These are phyloP conservation scores for Alternaria metachromatica DNA, from an alignment of 2,329 filamentous ascomycete species.

Conservation along the genomic window DNA sequence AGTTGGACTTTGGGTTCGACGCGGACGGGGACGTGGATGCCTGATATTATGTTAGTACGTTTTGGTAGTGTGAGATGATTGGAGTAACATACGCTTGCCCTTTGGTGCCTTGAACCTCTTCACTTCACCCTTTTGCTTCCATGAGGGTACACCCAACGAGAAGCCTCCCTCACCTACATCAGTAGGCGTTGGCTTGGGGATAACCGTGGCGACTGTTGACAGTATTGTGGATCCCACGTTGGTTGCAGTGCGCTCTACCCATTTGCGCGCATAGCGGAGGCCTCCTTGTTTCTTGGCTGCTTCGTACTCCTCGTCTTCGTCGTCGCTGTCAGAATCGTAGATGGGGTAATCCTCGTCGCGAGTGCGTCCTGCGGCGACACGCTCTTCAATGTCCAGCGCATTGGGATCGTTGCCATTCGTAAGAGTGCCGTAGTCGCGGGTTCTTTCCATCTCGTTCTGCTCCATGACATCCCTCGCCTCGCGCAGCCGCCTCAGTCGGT, in stretches of 20 bases:
- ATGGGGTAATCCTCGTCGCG: conserved; percentile 77
- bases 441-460: conserved; percentile 58
- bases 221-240: conserved; percentile 49
- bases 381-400: conserved; percentile 79
- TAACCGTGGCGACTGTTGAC: conserved; percentile 37
- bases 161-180: conserved; percentile 51
- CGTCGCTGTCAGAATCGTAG: conserved; percentile 90
- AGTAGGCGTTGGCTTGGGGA: conserved; percentile 52
- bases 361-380: conserved; percentile 69
- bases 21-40: conserved; percentile 93
- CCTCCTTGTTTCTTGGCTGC: conserved; percentile 79
- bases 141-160: conserved; percentile 53
- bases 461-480: conserved; percentile 59
- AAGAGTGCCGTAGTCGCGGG: conserved; percentile 56
- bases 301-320: conserved; percentile 76
- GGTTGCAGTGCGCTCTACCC: conserved; percentile 58
- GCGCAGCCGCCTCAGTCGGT: conserved; percentile 56
- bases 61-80: not conserved
- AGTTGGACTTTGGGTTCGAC: conserved; percentile 99
- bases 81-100: conserved; percentile 64
- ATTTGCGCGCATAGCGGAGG: conserved; percentile 72
- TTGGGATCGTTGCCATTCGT: conserved; percentile 49
- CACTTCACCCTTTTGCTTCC: conserved; percentile 48
- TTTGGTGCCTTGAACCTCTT: conserved; percentile 72
- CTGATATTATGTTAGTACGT: conserved; percentile 44